Conservation (phyloP, 371 early-diverging fungal species). For the Mortierella sp. region DNA sequence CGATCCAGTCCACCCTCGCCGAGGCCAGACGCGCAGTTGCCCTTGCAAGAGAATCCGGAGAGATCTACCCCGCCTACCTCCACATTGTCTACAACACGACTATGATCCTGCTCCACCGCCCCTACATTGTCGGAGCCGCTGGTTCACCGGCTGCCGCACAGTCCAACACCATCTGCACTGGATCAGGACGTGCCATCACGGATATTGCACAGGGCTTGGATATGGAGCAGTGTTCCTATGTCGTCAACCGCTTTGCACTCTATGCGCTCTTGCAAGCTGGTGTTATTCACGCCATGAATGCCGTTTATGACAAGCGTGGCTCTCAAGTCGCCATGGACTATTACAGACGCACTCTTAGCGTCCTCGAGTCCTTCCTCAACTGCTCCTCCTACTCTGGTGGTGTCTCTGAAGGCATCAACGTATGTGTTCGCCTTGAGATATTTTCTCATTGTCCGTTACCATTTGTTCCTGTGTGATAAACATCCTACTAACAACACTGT, state of each 20-base stretch:
- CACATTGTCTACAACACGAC: conserved; percentile 88
- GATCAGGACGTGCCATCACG: conserved; percentile 57
- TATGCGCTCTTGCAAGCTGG: conserved; percentile 58
- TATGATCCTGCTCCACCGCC: conserved; percentile 86
- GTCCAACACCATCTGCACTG: conserved; percentile 58
- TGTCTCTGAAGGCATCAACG: conserved; percentile 56
- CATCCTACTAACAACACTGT: too few species aligned
- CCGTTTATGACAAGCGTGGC: conserved; percentile 55
- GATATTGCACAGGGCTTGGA: conserved; percentile 53
- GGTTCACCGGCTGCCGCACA: conserved; percentile 59
- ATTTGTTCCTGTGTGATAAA: not conserved
- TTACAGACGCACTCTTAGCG: conserved; percentile 43
- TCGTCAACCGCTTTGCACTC: conserved; percentile 57
- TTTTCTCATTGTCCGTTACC: not conserved
- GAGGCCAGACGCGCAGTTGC: conserved; percentile 31
- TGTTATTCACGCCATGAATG: conserved; percentile 58
- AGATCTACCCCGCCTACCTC: conserved; percentile 59
- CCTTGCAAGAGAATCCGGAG: conserved; percentile 35
- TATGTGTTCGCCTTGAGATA: not conserved
- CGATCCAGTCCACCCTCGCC: not conserved
- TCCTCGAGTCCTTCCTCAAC: conserved; percentile 37
- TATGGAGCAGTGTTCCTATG: conserved; percentile 52
- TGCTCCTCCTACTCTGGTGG: conserved; percentile 48
- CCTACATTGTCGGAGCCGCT: conserved; percentile 65
- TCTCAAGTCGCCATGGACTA: conserved; percentile 56